Percentiles rank a stretch among this genome's conserved stretches.
Conservation (phyloP, 2,329 filamentous ascomycete species). For the Cercospora sesami region DNA sequence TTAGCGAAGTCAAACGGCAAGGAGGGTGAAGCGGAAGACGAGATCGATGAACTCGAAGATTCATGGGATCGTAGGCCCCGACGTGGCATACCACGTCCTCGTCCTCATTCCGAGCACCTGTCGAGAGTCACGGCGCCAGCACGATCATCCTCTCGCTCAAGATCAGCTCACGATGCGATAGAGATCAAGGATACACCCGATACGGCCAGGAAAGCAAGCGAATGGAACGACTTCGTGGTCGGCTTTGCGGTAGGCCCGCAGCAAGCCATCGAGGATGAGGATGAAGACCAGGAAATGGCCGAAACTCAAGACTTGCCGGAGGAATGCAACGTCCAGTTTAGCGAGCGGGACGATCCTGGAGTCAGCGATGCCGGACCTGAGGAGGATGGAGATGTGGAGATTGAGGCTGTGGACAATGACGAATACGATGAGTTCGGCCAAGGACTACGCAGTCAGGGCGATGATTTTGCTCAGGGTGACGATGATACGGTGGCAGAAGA, state of each 20-base stretch:
- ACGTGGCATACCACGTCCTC: constrained; percentile 7
- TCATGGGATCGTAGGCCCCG: not conserved
- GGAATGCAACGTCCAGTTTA: constrained; percentile 15
- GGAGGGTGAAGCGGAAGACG: not conserved
- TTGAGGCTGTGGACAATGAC: constrained; percentile 34
- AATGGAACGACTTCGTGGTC: constrained; percentile 12
- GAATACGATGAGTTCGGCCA: constrained; percentile 43
- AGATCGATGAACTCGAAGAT: constrained; percentile 4
- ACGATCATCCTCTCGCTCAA: constrained; percentile 7
- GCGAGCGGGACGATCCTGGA: constrained; percentile 19
- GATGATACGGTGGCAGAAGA: constrained; percentile 15
- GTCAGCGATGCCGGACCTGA: constrained; percentile 19
- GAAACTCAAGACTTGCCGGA: constrained; percentile 21
- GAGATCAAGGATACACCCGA: constrained; percentile 10
- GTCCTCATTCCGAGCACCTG: constrained; percentile 3
- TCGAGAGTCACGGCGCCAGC: constrained; percentile 19
- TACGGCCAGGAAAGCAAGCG: constrained; percentile 5
- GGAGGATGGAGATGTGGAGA: constrained; percentile 13
- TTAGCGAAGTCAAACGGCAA: not conserved
- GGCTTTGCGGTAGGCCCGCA: constrained; percentile 10
- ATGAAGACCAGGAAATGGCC: constrained; percentile 19
- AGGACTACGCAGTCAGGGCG: constrained; percentile 36
- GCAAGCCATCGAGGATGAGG: constrained; percentile 28
- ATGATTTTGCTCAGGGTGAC: constrained; percentile 28
- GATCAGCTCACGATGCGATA: constrained; percentile 7